A percentile compares a stretch with the other conserved stretches of the same genome.
phyloP scores from a whole-genome alignment of 106 monocot genomes.

The Dendrobium nobile region DNA sequence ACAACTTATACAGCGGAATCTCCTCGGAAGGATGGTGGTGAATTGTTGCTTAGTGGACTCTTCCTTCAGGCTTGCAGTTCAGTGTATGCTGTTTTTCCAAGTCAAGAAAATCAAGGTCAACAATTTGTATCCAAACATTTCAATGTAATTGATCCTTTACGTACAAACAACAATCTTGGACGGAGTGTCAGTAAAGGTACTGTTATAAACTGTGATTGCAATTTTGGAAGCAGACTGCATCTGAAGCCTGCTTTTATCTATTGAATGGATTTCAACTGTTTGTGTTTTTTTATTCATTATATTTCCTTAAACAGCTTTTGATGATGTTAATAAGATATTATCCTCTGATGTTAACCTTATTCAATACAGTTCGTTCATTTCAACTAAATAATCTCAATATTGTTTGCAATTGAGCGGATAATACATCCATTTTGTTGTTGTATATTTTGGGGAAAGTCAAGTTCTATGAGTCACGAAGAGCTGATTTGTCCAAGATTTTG shows the following conservation, averaged over 20 bases:
- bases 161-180: constrained; percentile 89
- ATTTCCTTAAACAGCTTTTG: neutral
- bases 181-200: constrained; percentile 95
- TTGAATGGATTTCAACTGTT: neutral
- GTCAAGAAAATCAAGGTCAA: constrained; percentile 54
- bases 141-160: constrained; percentile 95
- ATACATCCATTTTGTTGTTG: neutral
- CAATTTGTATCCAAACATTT: constrained; percentile 83
- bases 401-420: neutral
- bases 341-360: neutral
- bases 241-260: neutral
- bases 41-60: constrained; percentile 32
- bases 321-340: neutral
- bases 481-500: neutral
- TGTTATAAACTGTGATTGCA: constrained; percentile 1
- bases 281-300: neutral
- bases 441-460: neutral
- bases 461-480: neutral
- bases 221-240: neutral
- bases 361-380: neutral
- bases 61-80: constrained; percentile 47
- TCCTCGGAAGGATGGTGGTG: constrained; percentile 43
- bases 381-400: neutral
- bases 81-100: constrained; percentile 46
- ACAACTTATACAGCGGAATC: constrained; percentile 35